Evolutionary conservation across 2,329 filamentous ascomycete species (phyloP).

Genomic region (Diaporthe vexans): DNA sequence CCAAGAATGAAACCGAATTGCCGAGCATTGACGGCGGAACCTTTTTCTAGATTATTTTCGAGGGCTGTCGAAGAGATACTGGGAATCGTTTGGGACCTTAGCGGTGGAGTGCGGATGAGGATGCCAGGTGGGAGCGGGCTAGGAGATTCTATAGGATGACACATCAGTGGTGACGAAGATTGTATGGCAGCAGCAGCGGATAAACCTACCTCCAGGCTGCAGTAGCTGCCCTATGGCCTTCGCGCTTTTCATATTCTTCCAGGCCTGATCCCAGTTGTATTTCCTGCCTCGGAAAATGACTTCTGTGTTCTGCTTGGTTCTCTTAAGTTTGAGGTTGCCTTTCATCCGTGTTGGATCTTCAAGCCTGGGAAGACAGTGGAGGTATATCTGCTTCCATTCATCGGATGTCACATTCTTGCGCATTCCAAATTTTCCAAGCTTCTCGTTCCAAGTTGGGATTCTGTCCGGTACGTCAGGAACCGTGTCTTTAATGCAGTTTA

Average conservation of each 20-base stretch:
- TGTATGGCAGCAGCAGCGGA: not conserved
- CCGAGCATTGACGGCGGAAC: not conserved
- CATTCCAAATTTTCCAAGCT: not conserved
- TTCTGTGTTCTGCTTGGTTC: not conserved
- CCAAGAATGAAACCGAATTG: not conserved
- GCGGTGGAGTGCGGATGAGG: not conserved
- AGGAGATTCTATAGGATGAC: not conserved
- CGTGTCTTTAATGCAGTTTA: not conserved
- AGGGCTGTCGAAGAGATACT: not conserved
- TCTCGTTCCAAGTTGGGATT: not conserved
- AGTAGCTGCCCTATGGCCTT: not conserved
- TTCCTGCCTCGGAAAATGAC: not conserved
- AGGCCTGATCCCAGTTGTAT: constrained; percentile 6
- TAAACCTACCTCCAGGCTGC: not conserved
- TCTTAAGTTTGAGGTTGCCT: not conserved
- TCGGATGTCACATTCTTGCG: not conserved
- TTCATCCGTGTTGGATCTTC: not conserved
- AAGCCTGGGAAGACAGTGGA: not conserved
- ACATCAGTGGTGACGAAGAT: not conserved
- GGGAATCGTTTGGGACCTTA: not conserved
- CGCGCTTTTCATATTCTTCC: constrained; percentile 15
- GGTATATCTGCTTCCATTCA: constrained; percentile 7
- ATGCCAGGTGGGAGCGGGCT: not conserved
- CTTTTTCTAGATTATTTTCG: accelerated
- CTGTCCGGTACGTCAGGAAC: not conserved